Conservation (phyloP, 2,329 filamentous ascomycete species). For the Colletotrichum gloeosporioides region DNA sequence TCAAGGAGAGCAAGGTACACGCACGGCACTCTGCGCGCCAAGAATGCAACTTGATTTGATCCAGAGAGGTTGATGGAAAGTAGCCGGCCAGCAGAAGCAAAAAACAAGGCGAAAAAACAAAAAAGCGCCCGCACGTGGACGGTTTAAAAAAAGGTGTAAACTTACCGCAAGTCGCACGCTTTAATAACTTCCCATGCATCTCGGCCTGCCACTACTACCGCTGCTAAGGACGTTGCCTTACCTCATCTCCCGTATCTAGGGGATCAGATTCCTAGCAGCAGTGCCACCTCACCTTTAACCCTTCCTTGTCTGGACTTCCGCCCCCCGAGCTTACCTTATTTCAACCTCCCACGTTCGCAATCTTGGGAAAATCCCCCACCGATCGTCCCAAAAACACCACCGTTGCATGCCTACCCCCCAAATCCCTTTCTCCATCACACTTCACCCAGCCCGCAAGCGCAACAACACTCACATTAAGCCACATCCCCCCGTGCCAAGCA, state of each 20-base stretch:
- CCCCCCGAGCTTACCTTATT: constrained; percentile 22
- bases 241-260: constrained; percentile 22
- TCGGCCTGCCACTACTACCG: constrained; percentile 1
- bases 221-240: constrained; percentile 13
- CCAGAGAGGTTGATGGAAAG: neutral
- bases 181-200: constrained; percentile 6
- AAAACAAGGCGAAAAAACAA: neutral
- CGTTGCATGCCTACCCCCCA: neutral
- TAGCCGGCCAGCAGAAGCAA: neutral
- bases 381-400: neutral
- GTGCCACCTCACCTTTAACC: constrained; percentile 20
- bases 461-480: neutral
- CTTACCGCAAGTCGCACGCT: neutral
- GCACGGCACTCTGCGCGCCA: neutral
- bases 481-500: neutral
- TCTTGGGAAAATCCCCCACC: constrained; percentile 3
- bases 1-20: neutral
- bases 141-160: constrained; percentile 8
- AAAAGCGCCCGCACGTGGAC: neutral
- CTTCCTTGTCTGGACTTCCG: constrained; percentile 9
- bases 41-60: neutral
- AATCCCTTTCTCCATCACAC: neutral
- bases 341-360: constrained; percentile 21
- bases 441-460: neutral
- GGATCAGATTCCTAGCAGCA: constrained; percentile 21